Evolutionary conservation across 1,139 yeast species (phyloP), one percentile per base, ranked within the genome.

Genomic region (Debaryomyces robertsiae): DNA sequence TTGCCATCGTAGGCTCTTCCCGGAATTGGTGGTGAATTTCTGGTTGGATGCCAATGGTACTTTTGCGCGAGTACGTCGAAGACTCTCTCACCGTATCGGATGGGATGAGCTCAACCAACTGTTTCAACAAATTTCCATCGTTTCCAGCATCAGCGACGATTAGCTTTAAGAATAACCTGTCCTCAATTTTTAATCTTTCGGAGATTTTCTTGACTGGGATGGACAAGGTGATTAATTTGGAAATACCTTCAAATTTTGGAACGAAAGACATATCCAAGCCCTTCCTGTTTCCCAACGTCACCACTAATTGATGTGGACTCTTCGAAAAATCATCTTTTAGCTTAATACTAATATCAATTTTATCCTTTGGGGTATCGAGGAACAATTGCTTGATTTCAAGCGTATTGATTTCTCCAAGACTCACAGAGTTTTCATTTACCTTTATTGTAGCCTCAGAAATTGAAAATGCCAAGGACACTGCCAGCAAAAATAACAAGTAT

Each of bases 21-120:
- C 73, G 74, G 72, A 90, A 90, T 36, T 69, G 63, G 60, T 89
- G 95, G 49, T 69, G 69, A 51, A 90, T 85, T 62, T 86, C 95
- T 6, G 85, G 82, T 58, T 75, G 65, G 22, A 69, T 57, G 2
- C 76, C 82, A 45, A 79, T 64, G 30, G 49, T 46, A 6, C 57
- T 48, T 9, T 19, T 25, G n/a, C 73, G 63, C 43, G 62, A 55
- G 45, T 69, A 58, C 6, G 54, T 54, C 33, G 54, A 52, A 10
- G 62, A 46, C 2, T 44, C 48, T 41, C 56, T 52, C 41, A 70
- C 55, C 15, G 60, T 67, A 3, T 49, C 54, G 32, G 61, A 39
- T n/a, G 75, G 73, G 13, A 60, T 40, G 18, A 73, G 41, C 45
- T 69, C 70, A 11, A 60, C 67, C 50, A 70, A 60, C 22, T 55